Base-by-base conservation (phyloP, 768 basidiomycete genomes). In the Rhizopogon vesiculosus region DNA sequence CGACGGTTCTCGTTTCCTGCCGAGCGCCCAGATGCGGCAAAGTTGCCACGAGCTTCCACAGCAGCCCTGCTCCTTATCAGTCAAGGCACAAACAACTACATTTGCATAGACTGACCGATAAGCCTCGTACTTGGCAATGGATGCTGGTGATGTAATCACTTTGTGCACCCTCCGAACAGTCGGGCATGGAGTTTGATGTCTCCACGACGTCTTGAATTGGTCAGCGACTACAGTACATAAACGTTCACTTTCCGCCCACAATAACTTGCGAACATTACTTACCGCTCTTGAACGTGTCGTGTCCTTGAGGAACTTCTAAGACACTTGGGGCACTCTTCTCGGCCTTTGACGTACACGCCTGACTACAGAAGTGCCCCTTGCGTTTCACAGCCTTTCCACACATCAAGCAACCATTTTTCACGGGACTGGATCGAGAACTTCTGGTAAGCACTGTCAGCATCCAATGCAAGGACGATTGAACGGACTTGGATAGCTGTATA, bases 1-100 rank as follows among this genome's bases (percentile, higher is more conserved):
- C 87, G 80, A 31, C 86, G 81, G 59, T 86, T 85, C 67, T 87
- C 85, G 59, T 88, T 88, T 31, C 87, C 87, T 29, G 80, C 69
- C 5, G 83, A 80, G 44, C 82, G 74, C 38, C 83, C 83, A 3
- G 75, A 59, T 38, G 74, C 61, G 3, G 65, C 74, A 57, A 87
- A 88, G 31, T 85, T 78, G 1, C 86, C 86, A 45, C 79, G 77
- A 40, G 72, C 60, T 65, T 89, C 87, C 5, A 87, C 83, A 10
- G 71, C 71, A 19, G 77, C 62, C 45, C 86, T 87, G 55, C 58
- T 7, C 7, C n/a, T n/a, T 25, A 12, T 39, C 53, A 54, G 8
- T 12, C 10, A 25, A 35, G 16, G 33, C 18, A 13, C 7, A 48
- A 51, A 18, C 2, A 18, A 35, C 9, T 22, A 15, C 16, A 1